Evolutionary conservation across 2,329 filamentous ascomycete species (phyloP).

Genomic region (Sarocladium strictum): DNA sequence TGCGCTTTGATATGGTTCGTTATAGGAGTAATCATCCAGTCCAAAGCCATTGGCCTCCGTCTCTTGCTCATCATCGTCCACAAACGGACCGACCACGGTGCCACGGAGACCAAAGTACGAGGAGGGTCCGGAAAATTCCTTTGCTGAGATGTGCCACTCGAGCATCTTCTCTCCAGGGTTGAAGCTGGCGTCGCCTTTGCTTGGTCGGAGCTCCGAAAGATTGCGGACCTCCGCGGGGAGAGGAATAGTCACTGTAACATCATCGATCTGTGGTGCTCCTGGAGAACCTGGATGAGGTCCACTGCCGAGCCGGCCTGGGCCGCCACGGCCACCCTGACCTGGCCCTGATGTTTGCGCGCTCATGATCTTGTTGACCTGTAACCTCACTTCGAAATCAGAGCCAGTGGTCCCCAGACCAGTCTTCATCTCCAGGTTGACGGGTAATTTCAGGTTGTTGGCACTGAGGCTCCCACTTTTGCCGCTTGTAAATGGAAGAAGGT

Average conservation of each 20-base stretch:
- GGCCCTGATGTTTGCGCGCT: conserved; percentile 29
- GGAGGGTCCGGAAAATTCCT: conserved; percentile 63
- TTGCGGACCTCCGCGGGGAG: conserved; percentile 76
- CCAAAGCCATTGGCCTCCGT: conserved; percentile 48
- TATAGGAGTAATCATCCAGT: conserved; percentile 46
- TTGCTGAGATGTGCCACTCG: conserved; percentile 77
- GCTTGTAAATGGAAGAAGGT: conserved; percentile 69
- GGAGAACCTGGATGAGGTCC: conserved; percentile 46
- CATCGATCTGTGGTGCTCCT: conserved; percentile 61
- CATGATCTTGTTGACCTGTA: conserved; percentile 65
- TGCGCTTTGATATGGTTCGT: conserved; percentile 50
- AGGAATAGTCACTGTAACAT: conserved; percentile 71
- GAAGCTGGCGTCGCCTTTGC: conserved; percentile 78
- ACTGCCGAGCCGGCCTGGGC: conserved; percentile 33
- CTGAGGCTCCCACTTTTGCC: conserved; percentile 48
- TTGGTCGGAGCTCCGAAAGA: conserved; percentile 73
- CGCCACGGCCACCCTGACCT: conserved; percentile 27
- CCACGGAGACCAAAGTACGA: conserved; percentile 71
- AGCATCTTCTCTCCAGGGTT: conserved; percentile 64
- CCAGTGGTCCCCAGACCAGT: conserved; percentile 70
- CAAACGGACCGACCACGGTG: conserved; percentile 64
- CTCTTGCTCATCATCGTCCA: conserved; percentile 43
- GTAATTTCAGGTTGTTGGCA: conserved; percentile 67
- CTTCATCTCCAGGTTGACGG: conserved; percentile 74
- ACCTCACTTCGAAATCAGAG: conserved; percentile 81